Conservation (phyloP, 495 filamentous ascomycete genomes). For the Penicillium longicatenatum region DNA sequence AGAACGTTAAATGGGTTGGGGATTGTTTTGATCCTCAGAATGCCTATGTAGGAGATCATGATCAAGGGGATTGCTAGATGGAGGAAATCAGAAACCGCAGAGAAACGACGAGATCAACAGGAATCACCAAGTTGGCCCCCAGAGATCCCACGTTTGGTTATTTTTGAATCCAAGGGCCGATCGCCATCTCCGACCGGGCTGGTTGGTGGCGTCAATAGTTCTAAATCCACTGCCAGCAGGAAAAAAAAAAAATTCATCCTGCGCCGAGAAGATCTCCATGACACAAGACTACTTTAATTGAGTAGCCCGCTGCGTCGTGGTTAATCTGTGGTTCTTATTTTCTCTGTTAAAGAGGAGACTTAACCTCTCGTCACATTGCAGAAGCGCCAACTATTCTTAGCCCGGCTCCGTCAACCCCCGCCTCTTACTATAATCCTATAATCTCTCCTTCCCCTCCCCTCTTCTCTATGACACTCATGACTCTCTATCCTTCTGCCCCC, state of each 20-base stretch:
- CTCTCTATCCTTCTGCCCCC: slow-evolving; percentile 20
- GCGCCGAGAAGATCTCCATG: not conserved
- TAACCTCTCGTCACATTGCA: slow-evolving; percentile 5
- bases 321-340: not conserved
- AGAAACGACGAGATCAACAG: too few species aligned
- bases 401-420: not conserved
- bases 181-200: slow-evolving; percentile 22
- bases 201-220: slow-evolving; percentile 33
- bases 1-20: not conserved
- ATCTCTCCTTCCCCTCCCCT: slow-evolving; percentile 7
- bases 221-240: slow-evolving; percentile 3
- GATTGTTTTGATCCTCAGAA: not conserved
- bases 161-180: slow-evolving; percentile 12
- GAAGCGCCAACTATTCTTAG: slow-evolving; percentile 30
- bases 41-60: not conserved
- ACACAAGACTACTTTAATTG: not conserved
- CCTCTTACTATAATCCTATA: not conserved
- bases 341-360: not conserved
- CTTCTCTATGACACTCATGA: slow-evolving; percentile 1
- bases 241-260: slow-evolving; percentile 13
- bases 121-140: not conserved
- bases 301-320: not conserved
- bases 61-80: not conserved
- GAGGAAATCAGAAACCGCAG: not conserved
- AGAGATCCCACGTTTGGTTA: not conserved